phyloP scores from a whole-genome alignment of 2,329 filamentous ascomycete species.

The Peltaster fructicola region DNA sequence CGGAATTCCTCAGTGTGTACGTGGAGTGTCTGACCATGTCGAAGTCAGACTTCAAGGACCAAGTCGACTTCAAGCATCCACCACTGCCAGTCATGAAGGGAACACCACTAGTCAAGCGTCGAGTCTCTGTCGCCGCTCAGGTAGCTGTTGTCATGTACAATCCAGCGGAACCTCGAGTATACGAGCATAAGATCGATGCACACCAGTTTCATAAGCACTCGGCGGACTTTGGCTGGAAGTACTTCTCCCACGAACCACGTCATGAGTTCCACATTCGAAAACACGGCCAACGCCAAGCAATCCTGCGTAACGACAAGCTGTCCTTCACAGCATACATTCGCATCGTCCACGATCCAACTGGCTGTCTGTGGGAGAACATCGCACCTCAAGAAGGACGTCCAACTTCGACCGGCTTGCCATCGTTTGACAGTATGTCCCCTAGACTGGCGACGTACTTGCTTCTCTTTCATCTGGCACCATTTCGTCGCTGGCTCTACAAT shows the following conservation, averaged over 20 bases:
- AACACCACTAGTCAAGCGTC: slow-evolving; percentile 17
- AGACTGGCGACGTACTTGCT: slow-evolving; percentile 37
- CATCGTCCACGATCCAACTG: slow-evolving; percentile 41
- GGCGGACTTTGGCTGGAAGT: slow-evolving; percentile 46
- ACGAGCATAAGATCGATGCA: slow-evolving; percentile 36
- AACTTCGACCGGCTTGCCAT: slow-evolving; percentile 32
- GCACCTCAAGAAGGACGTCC: neutral
- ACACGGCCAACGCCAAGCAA: slow-evolving; percentile 38
- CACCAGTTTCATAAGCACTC: slow-evolving; percentile 42
- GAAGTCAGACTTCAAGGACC: slow-evolving; percentile 8
- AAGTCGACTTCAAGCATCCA: slow-evolving; percentile 11
- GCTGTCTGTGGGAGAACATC: slow-evolving; percentile 36
- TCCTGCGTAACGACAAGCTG: slow-evolving; percentile 43
- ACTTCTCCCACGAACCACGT: slow-evolving; percentile 38
- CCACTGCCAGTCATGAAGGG: slow-evolving; percentile 15
- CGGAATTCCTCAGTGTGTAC: slow-evolving; percentile 41
- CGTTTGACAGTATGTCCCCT: slow-evolving; percentile 18
- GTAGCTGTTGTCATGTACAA: slow-evolving; percentile 46
- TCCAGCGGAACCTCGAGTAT: slow-evolving; percentile 41
- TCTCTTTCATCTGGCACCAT: slow-evolving; percentile 40
- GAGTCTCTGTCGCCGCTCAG: slow-evolving; percentile 36
- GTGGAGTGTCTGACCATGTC: slow-evolving; percentile 39
- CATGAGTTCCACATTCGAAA: slow-evolving; percentile 40
- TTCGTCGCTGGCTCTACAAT: slow-evolving; percentile 37
- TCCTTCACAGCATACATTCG: slow-evolving; percentile 45